Conservation (phyloP, 2,329 filamentous ascomycete species). For the Pseudopyricularia cyperi region DNA sequence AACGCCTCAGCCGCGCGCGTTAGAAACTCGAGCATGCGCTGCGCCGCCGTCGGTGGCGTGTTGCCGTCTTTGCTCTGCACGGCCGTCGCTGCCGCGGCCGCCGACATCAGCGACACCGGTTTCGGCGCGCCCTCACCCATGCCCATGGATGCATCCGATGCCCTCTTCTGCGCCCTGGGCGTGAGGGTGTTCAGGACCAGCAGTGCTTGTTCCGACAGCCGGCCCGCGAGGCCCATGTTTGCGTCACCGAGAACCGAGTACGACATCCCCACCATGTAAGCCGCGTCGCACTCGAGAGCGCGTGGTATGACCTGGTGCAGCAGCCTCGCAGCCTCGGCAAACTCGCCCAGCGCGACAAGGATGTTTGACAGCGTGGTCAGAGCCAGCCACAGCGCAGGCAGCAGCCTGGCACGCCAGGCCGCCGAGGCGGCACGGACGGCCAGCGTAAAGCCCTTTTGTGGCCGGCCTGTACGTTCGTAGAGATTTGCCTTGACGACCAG, state of each 20-base stretch:
- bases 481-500: constrained; percentile 62
- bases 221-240: constrained; percentile 63
- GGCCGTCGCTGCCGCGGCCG: background rate
- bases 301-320: constrained; percentile 61
- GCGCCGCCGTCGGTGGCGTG: background rate
- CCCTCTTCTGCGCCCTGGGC: background rate
- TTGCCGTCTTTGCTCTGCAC: background rate
- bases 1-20: constrained; percentile 46
- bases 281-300: constrained; percentile 57
- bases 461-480: constrained; percentile 52
- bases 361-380: constrained; percentile 55
- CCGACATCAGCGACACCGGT: background rate
- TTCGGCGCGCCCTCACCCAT: background rate
- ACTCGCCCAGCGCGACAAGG: constrained; percentile 58
- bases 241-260: constrained; percentile 65
- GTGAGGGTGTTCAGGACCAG: background rate
- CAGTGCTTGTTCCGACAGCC: constrained; percentile 12
- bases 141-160: background rate
- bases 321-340: constrained; percentile 49
- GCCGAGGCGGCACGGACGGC: constrained; percentile 63
- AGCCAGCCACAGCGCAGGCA: constrained; percentile 61
- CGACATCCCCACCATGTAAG: constrained; percentile 47
- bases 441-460: constrained; percentile 65
- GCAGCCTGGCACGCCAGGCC: constrained; percentile 54
- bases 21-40: constrained; percentile 34